Base-by-base conservation (phyloP, 2,329 filamentous ascomycete species). In the Verticillium longisporum region DNA sequence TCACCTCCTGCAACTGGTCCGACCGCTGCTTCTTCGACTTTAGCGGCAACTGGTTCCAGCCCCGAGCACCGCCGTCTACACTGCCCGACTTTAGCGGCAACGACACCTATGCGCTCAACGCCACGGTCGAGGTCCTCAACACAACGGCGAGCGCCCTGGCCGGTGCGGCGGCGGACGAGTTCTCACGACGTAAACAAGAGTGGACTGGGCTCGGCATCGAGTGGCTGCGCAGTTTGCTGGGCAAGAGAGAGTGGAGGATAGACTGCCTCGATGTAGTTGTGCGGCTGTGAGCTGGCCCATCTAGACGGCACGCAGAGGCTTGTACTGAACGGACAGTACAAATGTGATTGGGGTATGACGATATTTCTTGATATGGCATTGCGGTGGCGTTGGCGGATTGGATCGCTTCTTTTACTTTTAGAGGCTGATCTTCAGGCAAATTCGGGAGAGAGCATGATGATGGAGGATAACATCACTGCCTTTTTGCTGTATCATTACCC, bases 21-120 rank as follows among this genome's bases (percentile, higher is more conserved):
- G 90, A 93, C 73, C 87, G 88, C 60, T 95, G 91, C 73, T 95
- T 98, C 78, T 95, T 98, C 80, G 94, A 98, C 78, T 90, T 97
- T 70, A 84, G 80, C 72, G 90, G 88, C 69, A 92, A 96, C 78
- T 98, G 93, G 94, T 98, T 98, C 75, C 87, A 93, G 68, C 88
- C 93, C n/a, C 84, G 91, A 14, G 78, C 81, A 67, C 78, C 74
- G 67, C 76, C 62, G 65, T 72, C 68, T 65, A 70, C 34, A 58
- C 68, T 63, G 67, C 75, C 63, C 60, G 68, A 41, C 64, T 56
- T 63, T 15, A 62, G 62, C 61, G 65, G 71, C 32, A 65, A 70
- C 58, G 62, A 63, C 13, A 64, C 65, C 31, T 70, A 70, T 21
- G 68, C 73, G 55, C 75, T 82, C 68, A 83, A 83, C 63, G 74